Percentiles rank a stretch among this genome's conserved stretches.
These are phyloP conservation scores for Alternaria sp. DNA, from an alignment of 2,329 filamentous ascomycete genomes.

Conservation along the genomic window DNA sequence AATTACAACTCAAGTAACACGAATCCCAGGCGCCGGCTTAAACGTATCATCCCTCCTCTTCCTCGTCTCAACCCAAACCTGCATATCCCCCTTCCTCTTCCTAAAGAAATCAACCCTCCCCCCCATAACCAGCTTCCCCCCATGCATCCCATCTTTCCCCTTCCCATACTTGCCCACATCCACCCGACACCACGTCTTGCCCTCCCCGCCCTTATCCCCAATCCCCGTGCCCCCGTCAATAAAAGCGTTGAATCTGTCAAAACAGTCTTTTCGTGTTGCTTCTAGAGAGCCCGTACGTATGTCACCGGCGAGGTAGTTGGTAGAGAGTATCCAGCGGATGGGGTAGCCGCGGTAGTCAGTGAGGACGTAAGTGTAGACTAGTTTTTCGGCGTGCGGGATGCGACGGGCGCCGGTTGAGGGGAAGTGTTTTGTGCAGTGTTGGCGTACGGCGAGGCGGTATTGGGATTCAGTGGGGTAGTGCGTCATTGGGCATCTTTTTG, in stretches of 20 bases:
- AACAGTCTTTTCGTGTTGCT: too few species aligned
- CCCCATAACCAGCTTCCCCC: background rate
- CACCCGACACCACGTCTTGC: too few species aligned
- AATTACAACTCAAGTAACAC: background rate
- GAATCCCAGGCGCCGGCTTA: background rate
- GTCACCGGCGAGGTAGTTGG: background rate
- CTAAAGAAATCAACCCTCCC: background rate
- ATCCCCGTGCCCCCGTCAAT: background rate
- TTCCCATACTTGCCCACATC: too few species aligned
- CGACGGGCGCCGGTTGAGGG: too few species aligned
- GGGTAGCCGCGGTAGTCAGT: background rate
- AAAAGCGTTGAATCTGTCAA: background rate
- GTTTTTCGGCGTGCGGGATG: background rate
- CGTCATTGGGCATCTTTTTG: background rate
- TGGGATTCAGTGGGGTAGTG: background rate
- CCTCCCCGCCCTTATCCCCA: background rate
- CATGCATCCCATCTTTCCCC: background rate
- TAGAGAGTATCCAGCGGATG: background rate
- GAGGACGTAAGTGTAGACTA: background rate
- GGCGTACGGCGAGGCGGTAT: background rate
- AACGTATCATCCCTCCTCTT: background rate
- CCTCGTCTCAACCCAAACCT: constrained; percentile 11
- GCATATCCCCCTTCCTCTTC: background rate
- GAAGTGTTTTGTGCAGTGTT: too few species aligned
- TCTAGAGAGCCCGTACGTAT: too few species aligned